phyloP scores from a whole-genome alignment of 176 grass and related monocot species.

The Cenchrus americanus region DNA sequence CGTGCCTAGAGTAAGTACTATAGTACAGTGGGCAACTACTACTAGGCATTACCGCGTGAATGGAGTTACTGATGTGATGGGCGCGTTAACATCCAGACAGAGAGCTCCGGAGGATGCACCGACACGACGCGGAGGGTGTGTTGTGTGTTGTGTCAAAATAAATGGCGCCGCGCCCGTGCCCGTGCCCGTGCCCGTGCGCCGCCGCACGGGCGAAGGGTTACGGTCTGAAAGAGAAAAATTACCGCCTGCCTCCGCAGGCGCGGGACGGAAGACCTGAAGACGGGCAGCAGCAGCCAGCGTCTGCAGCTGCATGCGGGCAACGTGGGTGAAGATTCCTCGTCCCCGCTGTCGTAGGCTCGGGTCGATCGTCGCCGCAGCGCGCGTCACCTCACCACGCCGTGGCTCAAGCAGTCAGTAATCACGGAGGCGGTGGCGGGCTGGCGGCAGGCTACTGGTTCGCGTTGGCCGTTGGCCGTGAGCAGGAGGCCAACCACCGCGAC shows the following conservation, averaged over 20 bases:
- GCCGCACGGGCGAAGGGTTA: not conserved
- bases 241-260: no score
- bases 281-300: no score
- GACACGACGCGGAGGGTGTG: no score
- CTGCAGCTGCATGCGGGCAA: not conserved
- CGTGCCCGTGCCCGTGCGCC: not conserved
- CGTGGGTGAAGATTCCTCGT: not conserved
- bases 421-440: not conserved
- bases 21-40: no score
- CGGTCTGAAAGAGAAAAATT: not conserved
- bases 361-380: not conserved
- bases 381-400: slow-evolving; percentile 24
- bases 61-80: no score
- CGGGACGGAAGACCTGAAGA: no score
- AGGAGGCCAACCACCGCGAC: not conserved
- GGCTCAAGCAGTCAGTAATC: not conserved
- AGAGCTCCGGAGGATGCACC: no score
- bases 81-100: no score
- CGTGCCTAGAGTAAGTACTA: no score
- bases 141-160: no score
- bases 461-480: not conserved
- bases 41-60: no score
- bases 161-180: no score
- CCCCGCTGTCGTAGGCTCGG: not conserved
- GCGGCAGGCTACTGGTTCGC: not conserved